phyloP scores from a whole-genome alignment of 305 asterid genomes.

The Fraxinus ornus region DNA sequence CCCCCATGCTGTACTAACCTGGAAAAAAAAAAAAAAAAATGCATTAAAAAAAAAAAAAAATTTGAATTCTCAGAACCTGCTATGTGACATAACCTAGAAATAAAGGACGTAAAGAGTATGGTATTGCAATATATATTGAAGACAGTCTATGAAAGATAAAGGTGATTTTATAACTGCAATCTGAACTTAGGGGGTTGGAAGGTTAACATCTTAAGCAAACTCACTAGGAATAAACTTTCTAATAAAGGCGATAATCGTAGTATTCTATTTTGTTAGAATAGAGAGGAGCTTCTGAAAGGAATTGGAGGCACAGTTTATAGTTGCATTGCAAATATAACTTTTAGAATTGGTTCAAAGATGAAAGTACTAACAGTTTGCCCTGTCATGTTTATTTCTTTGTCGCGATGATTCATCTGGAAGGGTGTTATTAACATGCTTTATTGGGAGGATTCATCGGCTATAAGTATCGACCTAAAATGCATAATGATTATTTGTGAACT shows the following conservation, averaged over 20 bases:
- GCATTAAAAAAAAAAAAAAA: background rate
- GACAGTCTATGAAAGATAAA: background rate
- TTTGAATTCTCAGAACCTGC: background rate
- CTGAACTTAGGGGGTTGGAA: background rate
- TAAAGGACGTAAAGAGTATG: background rate
- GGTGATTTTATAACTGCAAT: background rate
- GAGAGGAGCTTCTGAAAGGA: background rate
- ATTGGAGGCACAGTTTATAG: background rate
- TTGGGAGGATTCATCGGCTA: background rate
- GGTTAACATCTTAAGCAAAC: background rate
- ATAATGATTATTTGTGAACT: background rate
- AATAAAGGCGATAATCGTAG: background rate
- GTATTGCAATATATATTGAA: background rate
- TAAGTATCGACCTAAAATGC: background rate
- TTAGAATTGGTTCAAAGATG: background rate
- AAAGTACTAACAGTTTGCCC: too few relatives aligned
- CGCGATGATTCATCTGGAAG: background rate
- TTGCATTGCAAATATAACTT: background rate
- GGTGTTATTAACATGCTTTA: background rate
- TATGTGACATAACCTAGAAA: background rate
- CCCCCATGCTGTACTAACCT: conserved; percentile 91
- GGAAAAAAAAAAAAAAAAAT: too few relatives aligned
- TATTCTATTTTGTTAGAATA: background rate
- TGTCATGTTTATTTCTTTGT: background rate
- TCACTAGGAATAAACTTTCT: too few relatives aligned